Evolutionary conservation across 306 rosid species (phyloP), one percentile per base, ranked within the genome.

Genomic region (Lupinus albus): DNA sequence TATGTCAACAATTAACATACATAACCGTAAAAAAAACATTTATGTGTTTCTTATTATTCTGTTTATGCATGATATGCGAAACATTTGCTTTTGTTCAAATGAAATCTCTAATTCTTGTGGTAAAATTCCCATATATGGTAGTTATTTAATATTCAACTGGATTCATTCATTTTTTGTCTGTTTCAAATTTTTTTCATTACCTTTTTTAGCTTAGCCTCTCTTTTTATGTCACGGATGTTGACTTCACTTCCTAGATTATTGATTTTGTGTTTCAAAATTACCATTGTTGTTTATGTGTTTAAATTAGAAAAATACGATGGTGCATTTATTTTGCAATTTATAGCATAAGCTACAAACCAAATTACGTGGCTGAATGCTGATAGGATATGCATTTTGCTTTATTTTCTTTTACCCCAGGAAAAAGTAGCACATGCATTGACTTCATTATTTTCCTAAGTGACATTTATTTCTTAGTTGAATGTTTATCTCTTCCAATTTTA

Each of bases 141-240:
- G 12, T 33, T 30, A 42, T 70, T 11, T 4, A 64, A 57, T 58
- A 33, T 57, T 47, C 57, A 25, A 18, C 48, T 45, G 7, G 46
- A 12, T 45, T 57, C 59, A 58, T 70, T 58, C 49, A 30, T 46
- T 36, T 46, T 70, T 8, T 30, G 33, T 57, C 25, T 25, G 10
- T 45, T 41, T 11, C 9, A 52, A 52, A 39, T 12, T 42, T 54
- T n/a, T 51, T 7, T 17, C 3, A 32, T 21, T 58, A 58, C 6
- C 8, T 12, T 39, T 39, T 6, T 38, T 38, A 9, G 11, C 4
- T 18, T 8, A 12, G 17, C 33, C 44, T 42, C 62, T 38, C 39
- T 2, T 36, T 53, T 0, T 18, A 20, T 61, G 17, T 20, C 44
- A 63, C 56, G 7, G 25, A n/a, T 54, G 25, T 41, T 68, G 39